Conservation (phyloP, 768 basidiomycete species). For the Xanthoconium stramineum region DNA sequence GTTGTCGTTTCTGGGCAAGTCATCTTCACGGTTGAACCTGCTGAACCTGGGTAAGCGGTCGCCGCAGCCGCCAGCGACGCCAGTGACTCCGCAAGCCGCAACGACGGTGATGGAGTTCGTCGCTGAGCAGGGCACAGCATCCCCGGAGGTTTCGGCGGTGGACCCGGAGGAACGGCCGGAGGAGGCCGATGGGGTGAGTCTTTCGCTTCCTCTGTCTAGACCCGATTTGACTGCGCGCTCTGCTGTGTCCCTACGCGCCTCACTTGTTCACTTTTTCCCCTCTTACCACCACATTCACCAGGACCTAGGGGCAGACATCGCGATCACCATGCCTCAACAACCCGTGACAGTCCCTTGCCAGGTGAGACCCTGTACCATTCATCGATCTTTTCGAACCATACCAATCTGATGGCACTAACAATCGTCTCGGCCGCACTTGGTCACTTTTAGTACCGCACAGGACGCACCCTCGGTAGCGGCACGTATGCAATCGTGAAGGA, state of each 20-base stretch:
- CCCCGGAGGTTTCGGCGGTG: conserved; percentile 19
- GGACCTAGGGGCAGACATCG: conserved; percentile 12
- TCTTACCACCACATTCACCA: conserved; percentile 9
- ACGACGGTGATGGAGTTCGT: conserved; percentile 5
- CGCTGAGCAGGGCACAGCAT: conserved; percentile 19
- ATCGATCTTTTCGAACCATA: neutral
- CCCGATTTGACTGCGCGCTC: conserved; percentile 10
- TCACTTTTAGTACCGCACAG: conserved; percentile 70
- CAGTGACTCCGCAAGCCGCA: conserved; percentile 21
- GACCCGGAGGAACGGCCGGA: conserved; percentile 29
- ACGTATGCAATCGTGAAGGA: conserved; percentile 96
- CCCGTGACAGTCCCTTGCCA: conserved; percentile 45
- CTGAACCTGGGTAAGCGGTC: conserved; percentile 28
- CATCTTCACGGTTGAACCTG: conserved; percentile 27
- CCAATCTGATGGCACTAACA: conserved; percentile 6
- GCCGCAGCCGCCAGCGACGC: conserved; percentile 29
- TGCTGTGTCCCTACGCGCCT: conserved; percentile 16
- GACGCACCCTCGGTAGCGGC: conserved; percentile 84
- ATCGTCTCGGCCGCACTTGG: neutral
- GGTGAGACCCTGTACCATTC: conserved; percentile 25
- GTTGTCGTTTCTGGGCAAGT: conserved; percentile 24
- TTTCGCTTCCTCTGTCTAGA: neutral
- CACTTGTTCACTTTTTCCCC: conserved; percentile 6
- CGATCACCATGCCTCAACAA: conserved; percentile 28
- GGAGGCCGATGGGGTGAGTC: conserved; percentile 16